Base-by-base conservation (phyloP, 2,329 filamentous ascomycete genomes). In the Aspergillus quadrilineatus region DNA sequence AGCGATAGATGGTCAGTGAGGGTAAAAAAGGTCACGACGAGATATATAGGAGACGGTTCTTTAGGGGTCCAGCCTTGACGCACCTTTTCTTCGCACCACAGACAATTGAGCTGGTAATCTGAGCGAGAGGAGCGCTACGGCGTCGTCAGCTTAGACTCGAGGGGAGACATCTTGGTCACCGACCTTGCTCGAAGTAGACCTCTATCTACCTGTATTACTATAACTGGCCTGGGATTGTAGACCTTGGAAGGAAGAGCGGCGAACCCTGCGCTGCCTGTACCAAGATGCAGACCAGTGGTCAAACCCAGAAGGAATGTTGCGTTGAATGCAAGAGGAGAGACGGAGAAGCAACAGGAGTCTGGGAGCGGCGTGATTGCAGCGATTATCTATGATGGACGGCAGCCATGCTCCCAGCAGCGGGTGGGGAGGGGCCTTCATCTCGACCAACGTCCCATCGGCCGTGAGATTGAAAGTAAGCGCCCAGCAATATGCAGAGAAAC, bases 391-490 rank as follows among this genome's bases (percentile, higher is more conserved):
- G 58, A 63, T 55, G 62, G 60, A 51, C 43, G 57, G 59, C 49
- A 50, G 44, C 59, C 60, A 58, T 52, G 61, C 48, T 58, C 30
- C 55, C 58, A 22, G 28, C 45, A 41, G 47, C 46, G 56, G 60
- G 64, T 60, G 65, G 65, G 65, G 41, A 49, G 52, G 60, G 46
- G 29, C 8, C 44, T 17, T 14, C 54, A 55, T 59, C 39, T 53
- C 34, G 46, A 57, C 42, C 47, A 53, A 34, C 54, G 43, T 59
- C 53, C 41, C 51, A 59, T 55, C 37, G 43, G 34, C 45, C 17
- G 52, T 59, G 58, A 55, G 63, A 64, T 61, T 59, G 57, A 57
- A 32, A 60, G 53, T 72, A 71, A 71, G 70, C 71, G 71, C 71
- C 70, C 55, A 58, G 60, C 44, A 60, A 48, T 59, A 57, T 65